phyloP scores from a whole-genome alignment of 257 asterid species.

The Fraxinus anomala region DNA sequence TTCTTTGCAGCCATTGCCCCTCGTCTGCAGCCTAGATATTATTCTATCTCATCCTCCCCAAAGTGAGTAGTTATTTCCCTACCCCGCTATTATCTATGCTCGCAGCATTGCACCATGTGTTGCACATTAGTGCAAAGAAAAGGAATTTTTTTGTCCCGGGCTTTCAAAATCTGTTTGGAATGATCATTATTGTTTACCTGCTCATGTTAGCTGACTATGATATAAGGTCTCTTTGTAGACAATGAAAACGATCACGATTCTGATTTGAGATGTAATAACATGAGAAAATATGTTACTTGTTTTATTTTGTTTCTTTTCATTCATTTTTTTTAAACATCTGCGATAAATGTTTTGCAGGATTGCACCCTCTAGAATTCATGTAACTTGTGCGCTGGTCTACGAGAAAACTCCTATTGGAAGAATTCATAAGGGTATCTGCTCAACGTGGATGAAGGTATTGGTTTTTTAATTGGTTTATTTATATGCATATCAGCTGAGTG shows the following conservation, averaged over 20 bases:
- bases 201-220: not conserved
- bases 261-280: not conserved
- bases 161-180: not conserved
- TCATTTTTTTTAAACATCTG: conserved; percentile 8
- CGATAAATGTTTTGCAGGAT: conserved; percentile 49
- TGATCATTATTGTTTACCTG: not conserved
- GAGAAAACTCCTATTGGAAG: conserved; percentile 94
- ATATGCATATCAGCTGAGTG: not conserved
- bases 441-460: conserved; percentile 97
- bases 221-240: not conserved
- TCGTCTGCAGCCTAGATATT: conserved; percentile 89
- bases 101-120: not conserved
- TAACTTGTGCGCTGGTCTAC: conserved; percentile 86
- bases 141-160: not conserved
- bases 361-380: conserved; percentile 75
- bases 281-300: not conserved
- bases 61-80: conserved; percentile 46
- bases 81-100: not conserved
- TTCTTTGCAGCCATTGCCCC: conserved; percentile 95
- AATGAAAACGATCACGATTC: not conserved
- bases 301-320: not conserved
- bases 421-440: conserved; percentile 94
- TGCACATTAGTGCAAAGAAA: not conserved
- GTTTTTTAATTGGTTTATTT: not conserved
- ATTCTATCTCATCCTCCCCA: conserved; percentile 97